phyloP scores from a whole-genome alignment of 1,139 yeast species.

The Candida freyschussii region DNA sequence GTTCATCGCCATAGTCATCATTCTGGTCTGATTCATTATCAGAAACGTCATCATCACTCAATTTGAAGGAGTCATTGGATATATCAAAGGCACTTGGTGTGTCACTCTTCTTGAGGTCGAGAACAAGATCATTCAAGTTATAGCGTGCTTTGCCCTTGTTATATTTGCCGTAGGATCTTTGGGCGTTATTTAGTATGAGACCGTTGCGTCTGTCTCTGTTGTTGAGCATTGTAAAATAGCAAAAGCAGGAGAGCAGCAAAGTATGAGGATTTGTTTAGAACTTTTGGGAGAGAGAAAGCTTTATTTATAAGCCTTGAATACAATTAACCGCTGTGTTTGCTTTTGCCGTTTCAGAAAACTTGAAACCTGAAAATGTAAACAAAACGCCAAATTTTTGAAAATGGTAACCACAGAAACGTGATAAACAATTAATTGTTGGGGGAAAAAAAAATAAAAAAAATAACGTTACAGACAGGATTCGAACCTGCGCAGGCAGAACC shows the following conservation, averaged over 20 bases:
- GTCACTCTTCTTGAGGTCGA: slow-evolving; percentile 13
- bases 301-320: too few species aligned
- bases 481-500: slow-evolving; percentile 61
- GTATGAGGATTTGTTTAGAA: too few species aligned
- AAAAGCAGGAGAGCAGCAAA: too few species aligned
- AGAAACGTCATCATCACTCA: slow-evolving; percentile 18
- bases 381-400: too few species aligned
- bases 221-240: slow-evolving; percentile 16
- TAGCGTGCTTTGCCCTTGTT: slow-evolving; percentile 23
- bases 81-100: slow-evolving; percentile 17
- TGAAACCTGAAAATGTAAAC: too few species aligned
- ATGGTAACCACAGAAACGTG: too few species aligned
- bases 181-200: slow-evolving; percentile 16
- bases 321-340: too few species aligned
- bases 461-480: slow-evolving; percentile 59
- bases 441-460: slow-evolving; percentile 21
- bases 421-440: too few species aligned
- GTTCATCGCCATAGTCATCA: slow-evolving; percentile 15
- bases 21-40: slow-evolving; percentile 7
- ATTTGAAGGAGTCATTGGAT: slow-evolving; percentile 21
- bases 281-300: too few species aligned
- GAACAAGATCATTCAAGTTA: slow-evolving; percentile 20
- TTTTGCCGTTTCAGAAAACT: too few species aligned
- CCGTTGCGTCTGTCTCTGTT: slow-evolving; percentile 25
- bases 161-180: slow-evolving; percentile 22